Percentiles rank a stretch among this genome's conserved stretches.
phyloP scores from a whole-genome alignment of 805 yeast genomes.

The Candida krabiensis region DNA sequence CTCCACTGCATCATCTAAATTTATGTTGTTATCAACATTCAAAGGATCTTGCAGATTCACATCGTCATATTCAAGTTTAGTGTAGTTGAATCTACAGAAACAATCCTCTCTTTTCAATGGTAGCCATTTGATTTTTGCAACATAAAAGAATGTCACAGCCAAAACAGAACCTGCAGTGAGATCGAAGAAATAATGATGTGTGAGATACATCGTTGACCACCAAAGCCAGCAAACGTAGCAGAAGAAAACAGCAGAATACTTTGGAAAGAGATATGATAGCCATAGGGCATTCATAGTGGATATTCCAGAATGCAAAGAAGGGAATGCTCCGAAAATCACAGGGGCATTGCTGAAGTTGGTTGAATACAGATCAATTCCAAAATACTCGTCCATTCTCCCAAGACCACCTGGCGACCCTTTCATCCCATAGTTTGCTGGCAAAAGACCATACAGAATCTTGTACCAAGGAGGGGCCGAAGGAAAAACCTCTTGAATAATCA shows the following conservation, averaged over 20 bases:
- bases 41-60: conserved; percentile 36
- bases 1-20: conserved; percentile 13
- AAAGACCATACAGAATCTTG: conserved; percentile 72
- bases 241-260: conserved; percentile 58
- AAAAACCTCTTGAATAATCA: conserved; percentile 70
- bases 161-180: conserved; percentile 85
- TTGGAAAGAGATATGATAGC: conserved; percentile 78
- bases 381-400: conserved; percentile 73
- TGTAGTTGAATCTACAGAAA: conserved; percentile 72
- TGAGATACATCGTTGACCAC: conserved; percentile 99
- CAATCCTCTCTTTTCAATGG: conserved; percentile 56
- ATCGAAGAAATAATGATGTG: conserved; percentile 93
- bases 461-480: conserved; percentile 99
- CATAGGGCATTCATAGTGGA: conserved; percentile 91
- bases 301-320: conserved; percentile 84
- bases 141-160: conserved; percentile 65
- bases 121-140: conserved; percentile 62
- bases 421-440: conserved; percentile 88
- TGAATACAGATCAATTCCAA: conserved; percentile 81
- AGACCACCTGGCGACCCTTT: conserved; percentile 93
- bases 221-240: conserved; percentile 87
- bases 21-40: conserved; percentile 11
- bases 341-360: conserved; percentile 80
- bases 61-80: conserved; percentile 37
- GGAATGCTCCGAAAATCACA: conserved; percentile 77